A percentile compares a stretch with the other conserved stretches of the same genome.
Evolutionary conservation across 2,329 filamentous ascomycete species (phyloP).

Genomic region (Byssoonygena ceratinophila): DNA sequence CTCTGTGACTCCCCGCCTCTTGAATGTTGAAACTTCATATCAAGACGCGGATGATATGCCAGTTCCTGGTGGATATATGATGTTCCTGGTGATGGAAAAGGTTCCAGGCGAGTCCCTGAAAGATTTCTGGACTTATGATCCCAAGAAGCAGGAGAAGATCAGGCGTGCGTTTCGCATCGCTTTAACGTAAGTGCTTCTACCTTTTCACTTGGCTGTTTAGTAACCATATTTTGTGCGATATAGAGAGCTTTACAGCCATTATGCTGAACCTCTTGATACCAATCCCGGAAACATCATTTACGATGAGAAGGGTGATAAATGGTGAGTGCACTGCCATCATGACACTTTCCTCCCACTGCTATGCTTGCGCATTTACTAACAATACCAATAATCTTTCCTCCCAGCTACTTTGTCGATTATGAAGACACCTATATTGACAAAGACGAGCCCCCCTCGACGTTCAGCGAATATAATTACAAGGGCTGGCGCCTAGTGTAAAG

Average conservation of each 20-base stretch:
- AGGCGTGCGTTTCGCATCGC: slow-evolving; percentile 1
- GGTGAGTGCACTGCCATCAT: background rate
- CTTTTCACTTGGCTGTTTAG: no score
- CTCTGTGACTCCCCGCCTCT: slow-evolving; percentile 3
- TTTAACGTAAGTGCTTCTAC: background rate
- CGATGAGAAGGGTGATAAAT: slow-evolving; percentile 10
- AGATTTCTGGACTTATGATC: slow-evolving; percentile 4
- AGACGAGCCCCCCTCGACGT: background rate
- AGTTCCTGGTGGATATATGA: slow-evolving; percentile 12
- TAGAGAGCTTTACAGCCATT: slow-evolving; percentile 3
- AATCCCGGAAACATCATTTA: slow-evolving; percentile 10
- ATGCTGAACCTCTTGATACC: background rate
- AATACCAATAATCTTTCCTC: no score
- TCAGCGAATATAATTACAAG: no score
- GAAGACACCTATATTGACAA: background rate
- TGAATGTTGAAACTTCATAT: background rate
- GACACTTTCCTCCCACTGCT: no score
- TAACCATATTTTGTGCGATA: no score
- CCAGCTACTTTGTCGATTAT: slow-evolving; percentile 7
- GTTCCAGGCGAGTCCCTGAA: slow-evolving; percentile 9
- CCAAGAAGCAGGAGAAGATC: slow-evolving; percentile 7
- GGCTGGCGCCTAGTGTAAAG: no score
- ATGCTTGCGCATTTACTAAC: background rate
- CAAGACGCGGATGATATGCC: background rate
- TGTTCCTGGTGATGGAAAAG: slow-evolving; percentile 12